These are phyloP conservation scores for Amauroascus niger DNA, from an alignment of 2,329 filamentous ascomycete genomes.

Conservation along the genomic window DNA sequence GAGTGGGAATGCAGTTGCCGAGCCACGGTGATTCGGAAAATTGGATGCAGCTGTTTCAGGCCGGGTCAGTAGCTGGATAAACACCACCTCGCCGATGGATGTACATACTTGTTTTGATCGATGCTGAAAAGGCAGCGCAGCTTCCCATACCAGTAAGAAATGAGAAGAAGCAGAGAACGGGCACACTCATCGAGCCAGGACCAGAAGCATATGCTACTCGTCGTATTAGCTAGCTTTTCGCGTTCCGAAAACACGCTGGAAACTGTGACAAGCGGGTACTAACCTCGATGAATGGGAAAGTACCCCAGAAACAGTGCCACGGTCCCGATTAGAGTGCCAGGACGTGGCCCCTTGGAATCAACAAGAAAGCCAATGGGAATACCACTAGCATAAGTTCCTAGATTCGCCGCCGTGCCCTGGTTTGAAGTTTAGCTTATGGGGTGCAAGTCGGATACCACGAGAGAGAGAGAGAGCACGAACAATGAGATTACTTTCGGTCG, in stretches of 20 bases:
- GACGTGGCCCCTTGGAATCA: constrained; percentile 69
- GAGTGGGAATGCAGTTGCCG: constrained; percentile 85
- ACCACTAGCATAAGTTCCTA: constrained; percentile 89
- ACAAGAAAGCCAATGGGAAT: constrained; percentile 83
- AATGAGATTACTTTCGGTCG: constrained; percentile 89
- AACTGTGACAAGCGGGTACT: constrained; percentile 5
- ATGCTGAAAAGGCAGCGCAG: constrained; percentile 79
- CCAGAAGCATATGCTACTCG: constrained; percentile 60
- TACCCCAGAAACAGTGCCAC: constrained; percentile 68
- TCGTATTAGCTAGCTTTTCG: constrained; percentile 22
- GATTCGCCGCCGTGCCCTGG: constrained; percentile 46
- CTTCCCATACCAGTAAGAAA: constrained; percentile 81
- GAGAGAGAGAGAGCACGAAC: constrained; percentile 39
- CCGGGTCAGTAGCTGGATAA: neutral
- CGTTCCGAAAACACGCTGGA: neutral
- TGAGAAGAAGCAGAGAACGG: constrained; percentile 65
- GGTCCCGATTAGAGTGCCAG: constrained; percentile 66
- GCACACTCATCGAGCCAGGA: constrained; percentile 46
- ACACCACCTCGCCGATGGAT: too few relatives aligned
- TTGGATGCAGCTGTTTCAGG: constrained; percentile 61
- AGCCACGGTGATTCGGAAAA: constrained; percentile 83
- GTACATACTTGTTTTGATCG: constrained; percentile 61
- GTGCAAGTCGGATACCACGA: neutral
- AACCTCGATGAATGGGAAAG: constrained; percentile 63
- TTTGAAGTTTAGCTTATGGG: constrained; percentile 24